These are phyloP conservation scores for Globisporangium barbulae DNA, from an alignment of 352 stramenopile species.

Conservation along the genomic window DNA sequence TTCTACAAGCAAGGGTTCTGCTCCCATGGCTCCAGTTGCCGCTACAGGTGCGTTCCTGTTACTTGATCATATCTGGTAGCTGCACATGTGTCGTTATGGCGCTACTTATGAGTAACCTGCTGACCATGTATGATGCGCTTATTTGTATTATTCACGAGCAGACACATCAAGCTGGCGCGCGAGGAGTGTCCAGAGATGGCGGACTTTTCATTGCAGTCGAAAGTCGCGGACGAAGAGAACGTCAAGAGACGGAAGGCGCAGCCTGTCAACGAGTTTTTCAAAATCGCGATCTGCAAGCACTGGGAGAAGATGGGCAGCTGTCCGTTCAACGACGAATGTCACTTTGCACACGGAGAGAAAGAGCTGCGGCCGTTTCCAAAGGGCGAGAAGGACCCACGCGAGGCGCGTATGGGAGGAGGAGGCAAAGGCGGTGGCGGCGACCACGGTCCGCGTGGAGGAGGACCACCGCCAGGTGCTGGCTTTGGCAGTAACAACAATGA, in stretches of 20 bases:
- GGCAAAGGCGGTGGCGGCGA: conserved; percentile 11
- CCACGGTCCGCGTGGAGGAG: conserved; percentile 12
- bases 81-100: background rate
- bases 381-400: conserved; percentile 52
- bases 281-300: conserved; percentile 97
- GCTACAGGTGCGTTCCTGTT: conserved; percentile 61
- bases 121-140: background rate
- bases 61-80: background rate
- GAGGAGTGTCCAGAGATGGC: conserved; percentile 92
- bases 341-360: conserved; percentile 95
- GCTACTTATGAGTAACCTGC: background rate
- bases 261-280: conserved; percentile 96
- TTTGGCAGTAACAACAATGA: conserved; percentile 3
- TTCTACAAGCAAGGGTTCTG: conserved; percentile 99
- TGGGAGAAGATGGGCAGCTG: conserved; percentile 94
- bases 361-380: conserved; percentile 90
- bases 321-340: conserved; percentile 95
- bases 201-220: conserved; percentile 93
- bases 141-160: conserved; percentile 16
- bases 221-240: conserved; percentile 89
- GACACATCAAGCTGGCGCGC: conserved; percentile 91
- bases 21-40: conserved; percentile 95
- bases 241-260: conserved; percentile 83
- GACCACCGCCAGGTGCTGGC: background rate
- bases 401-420: conserved; percentile 19